Base-by-base conservation (phyloP, 345 rosid genomes). In the Syzygium oleosum region DNA sequence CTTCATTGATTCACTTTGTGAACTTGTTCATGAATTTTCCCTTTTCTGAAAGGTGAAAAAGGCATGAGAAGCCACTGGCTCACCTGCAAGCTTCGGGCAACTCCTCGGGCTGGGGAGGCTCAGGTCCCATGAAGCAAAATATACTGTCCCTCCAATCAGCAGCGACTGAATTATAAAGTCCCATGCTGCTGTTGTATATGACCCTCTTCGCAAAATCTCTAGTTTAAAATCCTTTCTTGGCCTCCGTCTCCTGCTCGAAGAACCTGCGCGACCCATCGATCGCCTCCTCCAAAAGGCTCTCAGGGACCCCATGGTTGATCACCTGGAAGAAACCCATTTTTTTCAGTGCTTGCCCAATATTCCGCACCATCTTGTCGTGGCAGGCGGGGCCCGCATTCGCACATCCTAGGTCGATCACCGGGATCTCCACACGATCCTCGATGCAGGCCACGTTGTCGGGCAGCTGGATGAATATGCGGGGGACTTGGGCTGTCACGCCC, bases 401-500 rank as follows among this genome's bases (percentile, higher is more conserved):
- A 2, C 77, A 87, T 21, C 84, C 52, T 43, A 94, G 93, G 87
- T 93, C 90, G 34, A 94, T 91, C 12, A 90, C 86, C 1, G 94
- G 94, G 85, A 94, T 88, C 4, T 89, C 68, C 83, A 15, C 5
- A 6, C 21, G 52, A 23, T 77, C 52, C 43, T 86, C 6, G 61
- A 53, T 16, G n/a, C 63, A 7, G 29, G 12, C 49, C 31, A 31
- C 1, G 13, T 34, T 15, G 61, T 86, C 54, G 3, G 51, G 51
- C 12, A 12, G 51, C 12, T 3, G 51, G 51, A 61, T n/a, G 29
- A 61, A 61, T 10, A 61, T 21, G 23, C 4, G 9, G 73, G 85
- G 85, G 27, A 80, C 46, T 80, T 46, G 49, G 13, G 85, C 43
- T n/a, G n/a, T n/a, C n/a, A n/a, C n/a, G n/a, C n/a, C n/a, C n/a